Evolutionary conservation across 306 rosid species (phyloP), one percentile per base, ranked within the genome.

Genomic region (Inga leiocalycina): DNA sequence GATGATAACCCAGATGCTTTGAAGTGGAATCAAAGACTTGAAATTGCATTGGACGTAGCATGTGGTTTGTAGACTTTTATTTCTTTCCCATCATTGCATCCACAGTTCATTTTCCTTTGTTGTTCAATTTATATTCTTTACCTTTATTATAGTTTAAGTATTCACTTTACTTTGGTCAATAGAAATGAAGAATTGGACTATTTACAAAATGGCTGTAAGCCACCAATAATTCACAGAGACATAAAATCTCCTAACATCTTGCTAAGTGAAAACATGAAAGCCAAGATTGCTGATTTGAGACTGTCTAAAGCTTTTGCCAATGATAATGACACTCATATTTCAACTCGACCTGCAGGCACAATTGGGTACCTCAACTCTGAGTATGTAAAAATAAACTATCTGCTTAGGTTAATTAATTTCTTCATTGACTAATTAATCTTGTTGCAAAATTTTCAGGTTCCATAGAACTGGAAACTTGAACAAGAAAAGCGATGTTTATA

Each of bases 161-260:
- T 15, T 12, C 17, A 30, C 5, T 65, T 34, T 66, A 8, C 0
- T 6, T 56, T 19, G 10, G 3, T 20, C 3, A 52, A 16, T 52
- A 22, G 59, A 16, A 16, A 15, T 16, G n/a, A 1, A 75, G 79
- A 89, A 37, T 73, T 87, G 67, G 92, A 82, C 68, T 86, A 82
- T 32, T 49, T 90, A 49, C 87, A 84, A 56, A 49, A 79, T 49
- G 85, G 84, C 12, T 82, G 87, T 51, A 73, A 77, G 32, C 93
- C 89, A 34, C 88, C 89, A 3, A 88, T 84, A 41, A 76, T 90
- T 8, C 93, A 87, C 45, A 85, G 85, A 81, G 90, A 89, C 13
- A 24, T 83, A 17, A 87, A 89, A 52, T 30, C 87, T 35, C 52
- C 84, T 20, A 90, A 90, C 86, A 84, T 90, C 32, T 80, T 88